These are phyloP conservation scores for Malassezia nana DNA, from an alignment of 1,284 basidiomycete species.

Conservation along the genomic window DNA sequence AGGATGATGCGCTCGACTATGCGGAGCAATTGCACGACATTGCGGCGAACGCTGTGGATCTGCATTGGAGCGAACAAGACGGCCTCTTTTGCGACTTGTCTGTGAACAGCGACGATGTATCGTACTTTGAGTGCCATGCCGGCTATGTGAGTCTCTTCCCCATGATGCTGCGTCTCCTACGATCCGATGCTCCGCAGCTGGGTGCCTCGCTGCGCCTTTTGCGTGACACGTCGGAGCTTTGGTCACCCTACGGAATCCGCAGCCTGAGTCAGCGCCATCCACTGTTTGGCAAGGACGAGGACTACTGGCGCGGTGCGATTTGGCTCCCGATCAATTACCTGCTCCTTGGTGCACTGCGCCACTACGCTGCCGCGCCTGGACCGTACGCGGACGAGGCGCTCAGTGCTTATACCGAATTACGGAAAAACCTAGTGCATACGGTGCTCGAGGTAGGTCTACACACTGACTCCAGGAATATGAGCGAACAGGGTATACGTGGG, in stretches of 20 bases:
- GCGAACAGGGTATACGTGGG: constrained; percentile 86
- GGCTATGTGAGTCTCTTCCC: constrained; percentile 91
- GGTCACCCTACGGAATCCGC: constrained; percentile 79
- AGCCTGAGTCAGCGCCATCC: constrained; percentile 72
- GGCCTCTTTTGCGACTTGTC: constrained; percentile 86
- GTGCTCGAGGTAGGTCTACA: constrained; percentile 60
- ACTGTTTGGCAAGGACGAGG: constrained; percentile 79
- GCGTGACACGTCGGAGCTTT: constrained; percentile 68
- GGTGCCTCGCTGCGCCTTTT: constrained; percentile 69
- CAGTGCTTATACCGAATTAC: constrained; percentile 67
- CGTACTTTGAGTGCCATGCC: constrained; percentile 74
- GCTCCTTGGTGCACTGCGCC: constrained; percentile 62
- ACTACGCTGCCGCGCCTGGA: constrained; percentile 67
- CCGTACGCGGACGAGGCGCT: constrained; percentile 65
- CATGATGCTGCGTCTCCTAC: constrained; percentile 61
- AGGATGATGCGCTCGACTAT: constrained; percentile 68
- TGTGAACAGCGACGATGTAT: constrained; percentile 75
- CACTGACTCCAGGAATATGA: constrained; percentile 62
- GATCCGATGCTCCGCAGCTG: constrained; percentile 65
- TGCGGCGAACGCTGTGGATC: constrained; percentile 74
- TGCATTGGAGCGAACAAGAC: constrained; percentile 80
- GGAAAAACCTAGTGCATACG: constrained; percentile 73
- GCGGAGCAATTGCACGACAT: constrained; percentile 67
- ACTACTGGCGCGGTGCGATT: constrained; percentile 92
- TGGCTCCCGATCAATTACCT: constrained; percentile 97